Percentiles rank a stretch among this genome's conserved stretches.
These are phyloP conservation scores for Phytophthora niederhauseri DNA, from an alignment of 352 stramenopile genomes.

Conservation along the genomic window DNA sequence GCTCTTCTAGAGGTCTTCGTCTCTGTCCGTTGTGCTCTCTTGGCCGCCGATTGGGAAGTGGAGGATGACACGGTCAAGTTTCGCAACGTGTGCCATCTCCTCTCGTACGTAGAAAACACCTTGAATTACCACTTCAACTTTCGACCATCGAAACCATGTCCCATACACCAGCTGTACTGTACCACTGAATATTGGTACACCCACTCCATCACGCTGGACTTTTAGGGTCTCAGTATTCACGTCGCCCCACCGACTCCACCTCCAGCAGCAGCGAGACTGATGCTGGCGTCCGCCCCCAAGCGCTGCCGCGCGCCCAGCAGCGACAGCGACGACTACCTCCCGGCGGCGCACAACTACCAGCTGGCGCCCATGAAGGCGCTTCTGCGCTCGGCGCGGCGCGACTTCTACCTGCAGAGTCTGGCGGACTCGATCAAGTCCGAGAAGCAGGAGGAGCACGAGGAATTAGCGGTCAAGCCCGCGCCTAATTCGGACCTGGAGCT, in stretches of 20 bases:
- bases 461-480: conserved; percentile 4
- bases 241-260: conserved; percentile 8
- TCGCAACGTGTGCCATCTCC: too few relatives aligned
- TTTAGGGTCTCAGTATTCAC: conserved; percentile 8
- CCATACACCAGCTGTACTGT: conserved; percentile 6
- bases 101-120: too few relatives aligned
- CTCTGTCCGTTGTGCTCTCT: too few relatives aligned
- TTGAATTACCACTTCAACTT: conserved; percentile 15
- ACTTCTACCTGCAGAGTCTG: conserved; percentile 31
- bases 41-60: too few relatives aligned
- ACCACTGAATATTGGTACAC: conserved; percentile 17
- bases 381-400: conserved; percentile 28
- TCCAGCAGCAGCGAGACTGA: background rate
- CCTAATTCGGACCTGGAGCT: conserved; percentile 31
- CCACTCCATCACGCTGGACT: conserved; percentile 12
- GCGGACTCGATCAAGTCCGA: conserved; percentile 17
- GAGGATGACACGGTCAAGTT: too few relatives aligned
- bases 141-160: conserved; percentile 26
- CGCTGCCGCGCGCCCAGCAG: conserved; percentile 41
- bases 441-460: conserved; percentile 4
- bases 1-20: too few relatives aligned
- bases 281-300: conserved; percentile 43
- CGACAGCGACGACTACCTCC: conserved; percentile 27
- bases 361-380: conserved; percentile 36
- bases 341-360: conserved; percentile 35